Evolutionary conservation across 148 eudicot genomes (phyloP).

Genomic region (Rhododendron ferrugineum): DNA sequence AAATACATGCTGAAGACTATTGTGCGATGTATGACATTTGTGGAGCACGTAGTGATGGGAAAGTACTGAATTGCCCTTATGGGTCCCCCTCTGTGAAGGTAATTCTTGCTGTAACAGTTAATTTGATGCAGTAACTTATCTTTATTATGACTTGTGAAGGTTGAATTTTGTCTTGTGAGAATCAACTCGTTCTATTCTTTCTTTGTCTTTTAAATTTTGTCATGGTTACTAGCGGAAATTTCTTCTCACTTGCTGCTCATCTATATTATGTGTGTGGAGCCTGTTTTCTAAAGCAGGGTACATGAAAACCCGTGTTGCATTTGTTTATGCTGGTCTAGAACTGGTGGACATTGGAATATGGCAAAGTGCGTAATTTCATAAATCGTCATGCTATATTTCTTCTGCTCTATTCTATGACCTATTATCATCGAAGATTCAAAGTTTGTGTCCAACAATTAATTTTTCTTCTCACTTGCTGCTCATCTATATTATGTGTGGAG

Average conservation of each 20-base stretch:
- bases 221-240: not conserved
- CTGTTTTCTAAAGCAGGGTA: not conserved
- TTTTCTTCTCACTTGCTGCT: constrained; percentile 6
- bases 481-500: not conserved
- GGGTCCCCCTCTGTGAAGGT: constrained; percentile 80
- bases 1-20: constrained; percentile 49
- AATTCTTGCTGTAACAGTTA: constrained; percentile 12
- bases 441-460: constrained; percentile 69
- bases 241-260: not conserved
- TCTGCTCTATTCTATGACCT: constrained; percentile 32
- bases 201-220: not conserved
- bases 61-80: constrained; percentile 76
- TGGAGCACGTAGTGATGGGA: constrained; percentile 71
- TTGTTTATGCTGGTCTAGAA: not conserved
- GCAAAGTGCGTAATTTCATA: not conserved
- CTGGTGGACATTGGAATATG: not conserved
- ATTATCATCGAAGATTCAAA: constrained; percentile 84
- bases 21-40: constrained; percentile 95
- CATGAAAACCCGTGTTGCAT: not conserved
- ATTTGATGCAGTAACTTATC: not conserved
- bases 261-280: not conserved
- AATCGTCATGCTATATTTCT: not conserved
- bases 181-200: not conserved
- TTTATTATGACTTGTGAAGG: not conserved
- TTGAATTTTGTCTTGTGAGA: constrained; percentile 4